Conservation (phyloP, 208 protist genomes). For the Entamoeba moshkovskii region DNA sequence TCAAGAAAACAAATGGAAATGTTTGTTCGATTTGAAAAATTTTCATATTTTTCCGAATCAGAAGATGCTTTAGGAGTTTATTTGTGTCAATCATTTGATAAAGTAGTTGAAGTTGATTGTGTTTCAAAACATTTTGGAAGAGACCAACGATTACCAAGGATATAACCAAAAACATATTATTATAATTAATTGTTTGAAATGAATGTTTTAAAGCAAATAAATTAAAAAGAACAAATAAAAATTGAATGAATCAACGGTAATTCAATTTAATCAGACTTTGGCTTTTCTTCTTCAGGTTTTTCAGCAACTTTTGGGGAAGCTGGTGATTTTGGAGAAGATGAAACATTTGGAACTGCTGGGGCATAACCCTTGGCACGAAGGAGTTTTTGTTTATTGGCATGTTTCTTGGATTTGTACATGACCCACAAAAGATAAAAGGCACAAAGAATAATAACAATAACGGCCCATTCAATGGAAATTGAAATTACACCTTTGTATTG, state of each 20-base stretch:
- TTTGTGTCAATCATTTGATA: background rate
- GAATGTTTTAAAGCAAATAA: too few relatives aligned
- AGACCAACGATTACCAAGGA: background rate
- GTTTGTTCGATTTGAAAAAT: background rate
- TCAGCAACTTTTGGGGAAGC: too few relatives aligned
- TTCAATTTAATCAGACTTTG: too few relatives aligned
- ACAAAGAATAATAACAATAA: background rate
- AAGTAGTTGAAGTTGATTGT: background rate
- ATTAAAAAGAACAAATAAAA: too few relatives aligned
- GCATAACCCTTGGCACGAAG: background rate
- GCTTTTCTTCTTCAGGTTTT: too few relatives aligned
- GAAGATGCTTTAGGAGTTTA: background rate
- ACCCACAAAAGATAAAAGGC: background rate
- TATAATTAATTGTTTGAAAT: background rate
- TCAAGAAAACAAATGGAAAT: background rate
- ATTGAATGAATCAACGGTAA: too few relatives aligned
- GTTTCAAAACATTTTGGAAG: background rate
- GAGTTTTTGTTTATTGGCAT: background rate
- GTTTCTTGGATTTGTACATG: background rate
- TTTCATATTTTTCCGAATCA: background rate
- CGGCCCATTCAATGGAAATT: background rate
- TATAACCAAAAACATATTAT: background rate
- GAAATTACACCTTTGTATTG: background rate
- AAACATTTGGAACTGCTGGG: too few relatives aligned
- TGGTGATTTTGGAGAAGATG: too few relatives aligned